Evolutionary conservation across 352 stramenopile genomes (phyloP), one percentile per base, ranked within the genome.

Genomic region (Peronospora destructor): DNA sequence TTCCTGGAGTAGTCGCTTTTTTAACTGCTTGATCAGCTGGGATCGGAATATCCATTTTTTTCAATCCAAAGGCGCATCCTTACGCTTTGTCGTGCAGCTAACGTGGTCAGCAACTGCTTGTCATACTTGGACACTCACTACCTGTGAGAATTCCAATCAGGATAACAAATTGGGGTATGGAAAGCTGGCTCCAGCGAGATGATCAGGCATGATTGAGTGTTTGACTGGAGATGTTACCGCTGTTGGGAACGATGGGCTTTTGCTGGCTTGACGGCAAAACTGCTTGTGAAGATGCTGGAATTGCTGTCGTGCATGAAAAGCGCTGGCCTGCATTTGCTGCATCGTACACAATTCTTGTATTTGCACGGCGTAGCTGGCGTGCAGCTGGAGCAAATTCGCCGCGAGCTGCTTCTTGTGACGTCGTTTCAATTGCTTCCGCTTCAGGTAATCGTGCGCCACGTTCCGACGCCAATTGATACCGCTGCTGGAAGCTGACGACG

Each of bases 341-440:
- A 81, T 54, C 4, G 54, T 51, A 19, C 64, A 30, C 19, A 84
- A 44, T 21, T 84, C 73, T 7, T 68, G 48, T 28, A 73, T 66
- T 40, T 80, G 66, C 7, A 46, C 26, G 10, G 61, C 37, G 38
- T 78, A 81, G 28, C 48, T 73, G n/a, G 50, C 46, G 37, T 73
- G 71, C 2, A 85, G 49, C 45, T 75, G 59, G 30, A 71, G 68
- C n/a, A 81, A 49, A 37, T 81, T 76, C 11, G 58, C 54, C 17
- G 59, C 68, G 16, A 87, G 61, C 34, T 77, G 73, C 45, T 86
- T 84, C 49, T 85, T 87, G 25, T 85, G 67, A 0, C 76, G 76
- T 30, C 76, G 73, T 45, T 86, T 84, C 39, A 89, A 64, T 37
- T 91, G 73, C 45, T 87, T 86, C 52, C 67, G 68, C 49, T 79